Evolutionary conservation across 2,329 filamentous ascomycete species (phyloP).

Genomic region (Epichloe elymi): DNA sequence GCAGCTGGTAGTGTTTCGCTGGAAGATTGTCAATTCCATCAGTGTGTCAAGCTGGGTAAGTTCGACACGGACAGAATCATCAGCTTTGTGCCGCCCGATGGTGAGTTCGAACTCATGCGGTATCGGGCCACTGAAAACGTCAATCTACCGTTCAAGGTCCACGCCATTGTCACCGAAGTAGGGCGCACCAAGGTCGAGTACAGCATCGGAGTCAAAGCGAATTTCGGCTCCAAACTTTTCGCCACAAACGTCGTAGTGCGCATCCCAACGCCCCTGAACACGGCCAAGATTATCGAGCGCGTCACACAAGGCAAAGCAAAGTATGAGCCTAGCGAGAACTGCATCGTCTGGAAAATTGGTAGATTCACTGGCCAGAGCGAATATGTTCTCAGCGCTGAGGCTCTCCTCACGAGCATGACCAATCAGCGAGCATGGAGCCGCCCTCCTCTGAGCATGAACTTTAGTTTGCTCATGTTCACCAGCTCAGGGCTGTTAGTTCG

Average conservation of each 20-base stretch:
- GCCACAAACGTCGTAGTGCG: conserved; percentile 91
- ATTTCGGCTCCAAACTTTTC: conserved; percentile 92
- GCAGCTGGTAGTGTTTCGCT: conserved; percentile 90
- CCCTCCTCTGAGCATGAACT: conserved; percentile 82
- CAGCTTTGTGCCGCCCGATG: conserved; percentile 90
- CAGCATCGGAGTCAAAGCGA: conserved; percentile 92
- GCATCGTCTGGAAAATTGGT: conserved; percentile 97
- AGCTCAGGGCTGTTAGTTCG: conserved; percentile 83
- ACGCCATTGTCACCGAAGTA: conserved; percentile 95
- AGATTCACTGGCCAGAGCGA: conserved; percentile 98
- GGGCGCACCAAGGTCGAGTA: conserved; percentile 97
- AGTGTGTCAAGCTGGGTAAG: conserved; percentile 94
- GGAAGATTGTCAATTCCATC: conserved; percentile 97
- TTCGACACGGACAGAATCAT: conserved; percentile 97
- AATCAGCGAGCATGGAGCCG: conserved; percentile 95
- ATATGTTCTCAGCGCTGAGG: conserved; percentile 88
- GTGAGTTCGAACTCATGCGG: conserved; percentile 96
- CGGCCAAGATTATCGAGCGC: conserved; percentile 81
- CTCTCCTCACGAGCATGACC: conserved; percentile 89
- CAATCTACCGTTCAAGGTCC: conserved; percentile 96
- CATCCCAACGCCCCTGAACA: conserved; percentile 93
- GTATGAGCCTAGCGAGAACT: conserved; percentile 95
- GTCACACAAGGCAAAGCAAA: conserved; percentile 95
- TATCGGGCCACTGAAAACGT: conserved; percentile 98
- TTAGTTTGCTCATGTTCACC: conserved; percentile 95